phyloP scores from a whole-genome alignment of 2,329 filamentous ascomycete genomes.

The Neospermospora avenae region DNA sequence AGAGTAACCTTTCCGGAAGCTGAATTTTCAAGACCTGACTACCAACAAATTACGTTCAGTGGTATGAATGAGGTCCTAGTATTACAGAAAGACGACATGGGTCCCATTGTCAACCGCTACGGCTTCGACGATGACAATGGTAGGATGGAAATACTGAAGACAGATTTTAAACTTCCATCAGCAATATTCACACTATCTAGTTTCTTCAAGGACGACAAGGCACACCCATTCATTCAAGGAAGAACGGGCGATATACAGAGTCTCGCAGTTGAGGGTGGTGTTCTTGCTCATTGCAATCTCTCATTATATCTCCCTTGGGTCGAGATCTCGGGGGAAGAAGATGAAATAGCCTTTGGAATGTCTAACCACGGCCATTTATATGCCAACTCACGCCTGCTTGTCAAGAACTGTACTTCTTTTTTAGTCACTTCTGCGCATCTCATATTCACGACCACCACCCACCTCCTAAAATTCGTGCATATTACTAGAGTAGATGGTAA shows the following conservation, averaged over 20 bases:
- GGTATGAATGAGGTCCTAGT: slow-evolving; percentile 25
- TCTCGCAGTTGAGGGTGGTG: slow-evolving; percentile 28
- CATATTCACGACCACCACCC: slow-evolving; percentile 87
- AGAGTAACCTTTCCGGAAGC: slow-evolving; percentile 40
- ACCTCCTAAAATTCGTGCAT: slow-evolving; percentile 93
- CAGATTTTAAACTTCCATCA: slow-evolving; percentile 10
- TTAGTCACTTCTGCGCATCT: slow-evolving; percentile 76
- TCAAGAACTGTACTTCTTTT: slow-evolving; percentile 91
- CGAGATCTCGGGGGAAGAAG: slow-evolving; percentile 27
- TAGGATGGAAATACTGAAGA: slow-evolving; percentile 25
- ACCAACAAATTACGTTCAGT: slow-evolving; percentile 32
- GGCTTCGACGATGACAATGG: slow-evolving; percentile 30
- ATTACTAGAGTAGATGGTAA: slow-evolving; percentile 63
- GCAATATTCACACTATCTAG: slow-evolving; percentile 28
- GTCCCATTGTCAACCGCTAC: slow-evolving; percentile 25
- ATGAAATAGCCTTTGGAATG: slow-evolving; percentile 51
- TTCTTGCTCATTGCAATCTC: slow-evolving; percentile 29
- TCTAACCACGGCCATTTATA: slow-evolving; percentile 75
- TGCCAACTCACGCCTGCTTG: slow-evolving; percentile 68
- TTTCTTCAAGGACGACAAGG: slow-evolving; percentile 23
- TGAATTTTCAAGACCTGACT: slow-evolving; percentile 11
- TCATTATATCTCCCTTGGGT: slow-evolving; percentile 36
- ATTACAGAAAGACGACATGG: slow-evolving; percentile 18
- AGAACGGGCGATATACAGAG: slow-evolving; percentile 30
- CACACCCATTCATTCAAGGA: slow-evolving; percentile 31